Base-by-base conservation (phyloP, 345 rosid species). In the Garcia nutans region DNA sequence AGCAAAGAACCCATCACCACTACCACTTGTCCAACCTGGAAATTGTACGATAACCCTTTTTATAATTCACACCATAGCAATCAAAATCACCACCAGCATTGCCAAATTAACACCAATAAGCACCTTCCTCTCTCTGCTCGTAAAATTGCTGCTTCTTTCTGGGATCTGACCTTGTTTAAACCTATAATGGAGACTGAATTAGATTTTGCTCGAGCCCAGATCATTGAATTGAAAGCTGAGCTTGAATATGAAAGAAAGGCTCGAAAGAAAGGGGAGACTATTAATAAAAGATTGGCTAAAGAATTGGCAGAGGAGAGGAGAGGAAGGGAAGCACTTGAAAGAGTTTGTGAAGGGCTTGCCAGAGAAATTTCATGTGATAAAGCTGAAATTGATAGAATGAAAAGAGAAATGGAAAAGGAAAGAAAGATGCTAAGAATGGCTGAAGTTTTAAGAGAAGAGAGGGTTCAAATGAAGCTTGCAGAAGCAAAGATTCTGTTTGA, bases 381-480 rank as follows among this genome's bases (percentile, higher is more conserved):
- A 80, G 78, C 83, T 17, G 89, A 86, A 82, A 83, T 88, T n/a
- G 88, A 80, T 76, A 70, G 85, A 74, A 81, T 91, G 81, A 88
- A 77, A 83, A 79, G 71, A 69, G 96, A 92, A 68, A 78, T 90
- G 49, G 96, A 89, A 58, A 96, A 89, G 82, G 97, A 95, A 79
- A 84, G 94, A 71, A 86, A 82, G 90, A 95, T 91, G 97, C 77
- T 88, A 70, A 78, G 88, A 22, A 60, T 95, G 82, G 91, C 97
- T 1, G 94, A 92, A 73, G 90, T 86, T 15, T 81, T 93, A 58
- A 86, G 97, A 62, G 99, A 95, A 81, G 97, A 91, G 74, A 84
- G 97, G 78, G 97, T 95, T 75, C 97, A 89, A 71, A 92, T 95
- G 97, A 95, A 92, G 85, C 83, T 95, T 44, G 77, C 87, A 1